Conservation (phyloP, 106 monocot species). For the Chionographis japonica region DNA sequence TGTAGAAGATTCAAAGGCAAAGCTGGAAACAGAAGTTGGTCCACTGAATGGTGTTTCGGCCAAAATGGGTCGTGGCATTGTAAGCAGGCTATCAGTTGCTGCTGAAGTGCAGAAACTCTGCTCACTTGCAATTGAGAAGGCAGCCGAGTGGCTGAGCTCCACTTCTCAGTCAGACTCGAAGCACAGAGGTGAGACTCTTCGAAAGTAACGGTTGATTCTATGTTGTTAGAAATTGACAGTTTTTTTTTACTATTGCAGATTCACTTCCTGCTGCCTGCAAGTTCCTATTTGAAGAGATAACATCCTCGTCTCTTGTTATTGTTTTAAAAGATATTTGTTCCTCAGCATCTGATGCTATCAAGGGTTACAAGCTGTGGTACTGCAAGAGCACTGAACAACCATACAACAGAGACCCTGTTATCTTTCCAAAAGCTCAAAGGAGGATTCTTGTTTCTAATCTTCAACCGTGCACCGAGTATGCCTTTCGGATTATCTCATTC, state of each 20-base stretch:
- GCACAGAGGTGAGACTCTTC: constrained; percentile 26
- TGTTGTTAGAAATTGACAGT: not conserved
- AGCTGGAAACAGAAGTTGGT: constrained; percentile 89
- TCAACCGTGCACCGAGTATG: constrained; percentile 88
- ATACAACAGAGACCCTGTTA: constrained; percentile 47
- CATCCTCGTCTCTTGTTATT: constrained; percentile 46
- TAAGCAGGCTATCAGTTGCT: constrained; percentile 77
- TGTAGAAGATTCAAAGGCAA: constrained; percentile 56
- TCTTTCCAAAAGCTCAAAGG: constrained; percentile 59
- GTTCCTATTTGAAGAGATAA: constrained; percentile 60
- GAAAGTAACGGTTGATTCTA: not conserved
- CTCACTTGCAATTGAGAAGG: constrained; percentile 61
- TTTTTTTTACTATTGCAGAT: constrained; percentile 15
- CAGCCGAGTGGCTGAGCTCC: constrained; percentile 50
- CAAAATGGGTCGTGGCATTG: constrained; percentile 82
- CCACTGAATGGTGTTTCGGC: constrained; percentile 77
- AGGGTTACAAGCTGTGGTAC: constrained; percentile 87
- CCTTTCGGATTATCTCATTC: constrained; percentile 84
- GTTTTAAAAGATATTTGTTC: constrained; percentile 48
- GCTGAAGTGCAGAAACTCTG: constrained; percentile 81
- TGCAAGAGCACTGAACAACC: constrained; percentile 55
- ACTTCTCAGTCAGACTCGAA: constrained; percentile 20
- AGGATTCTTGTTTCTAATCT: constrained; percentile 77
- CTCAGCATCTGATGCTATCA: constrained; percentile 31
- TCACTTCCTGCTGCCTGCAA: constrained; percentile 64